Percentiles rank a stretch among this genome's conserved stretches.
Conservation (phyloP, 2,329 filamentous ascomycete genomes). For the Alternaria sp. region DNA sequence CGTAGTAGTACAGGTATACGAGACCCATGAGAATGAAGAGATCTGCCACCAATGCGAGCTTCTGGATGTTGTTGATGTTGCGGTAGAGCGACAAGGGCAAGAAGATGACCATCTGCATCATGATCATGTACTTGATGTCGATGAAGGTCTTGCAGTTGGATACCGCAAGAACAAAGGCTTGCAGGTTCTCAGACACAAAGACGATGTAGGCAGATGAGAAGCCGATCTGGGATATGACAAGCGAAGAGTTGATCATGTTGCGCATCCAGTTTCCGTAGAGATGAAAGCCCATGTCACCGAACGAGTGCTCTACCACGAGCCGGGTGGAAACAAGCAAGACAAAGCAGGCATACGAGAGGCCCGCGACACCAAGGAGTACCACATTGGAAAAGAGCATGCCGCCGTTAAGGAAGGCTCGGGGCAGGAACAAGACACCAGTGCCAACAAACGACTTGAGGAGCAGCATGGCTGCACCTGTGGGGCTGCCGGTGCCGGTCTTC, state of each 20-base stretch:
- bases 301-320: constrained; percentile 86
- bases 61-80: constrained; percentile 96
- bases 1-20: constrained; percentile 94
- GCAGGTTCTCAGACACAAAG: constrained; percentile 93
- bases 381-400: constrained; percentile 97
- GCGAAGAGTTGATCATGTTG: constrained; percentile 83
- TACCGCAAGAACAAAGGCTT: constrained; percentile 92
- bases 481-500: constrained; percentile 76
- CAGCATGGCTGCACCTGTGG: constrained; percentile 79
- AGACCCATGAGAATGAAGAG: constrained; percentile 92
- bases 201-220: constrained; percentile 97
- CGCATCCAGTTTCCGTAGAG: constrained; percentile 93
- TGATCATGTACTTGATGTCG: constrained; percentile 85
- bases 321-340: constrained; percentile 89
- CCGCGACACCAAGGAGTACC: constrained; percentile 83
- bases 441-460: constrained; percentile 98
- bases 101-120: constrained; percentile 96
- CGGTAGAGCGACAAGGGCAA: constrained; percentile 90
- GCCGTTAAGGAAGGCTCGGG: constrained; percentile 91
- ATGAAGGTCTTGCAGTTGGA: constrained; percentile 85
- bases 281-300: constrained; percentile 93
- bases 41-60: constrained; percentile 91
- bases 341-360: constrained; percentile 96
- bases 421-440: constrained; percentile 91
- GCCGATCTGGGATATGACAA: constrained; percentile 93